Conservation (phyloP, 2,329 filamentous ascomycete genomes). For the Pseudogymnoascus sp. region DNA sequence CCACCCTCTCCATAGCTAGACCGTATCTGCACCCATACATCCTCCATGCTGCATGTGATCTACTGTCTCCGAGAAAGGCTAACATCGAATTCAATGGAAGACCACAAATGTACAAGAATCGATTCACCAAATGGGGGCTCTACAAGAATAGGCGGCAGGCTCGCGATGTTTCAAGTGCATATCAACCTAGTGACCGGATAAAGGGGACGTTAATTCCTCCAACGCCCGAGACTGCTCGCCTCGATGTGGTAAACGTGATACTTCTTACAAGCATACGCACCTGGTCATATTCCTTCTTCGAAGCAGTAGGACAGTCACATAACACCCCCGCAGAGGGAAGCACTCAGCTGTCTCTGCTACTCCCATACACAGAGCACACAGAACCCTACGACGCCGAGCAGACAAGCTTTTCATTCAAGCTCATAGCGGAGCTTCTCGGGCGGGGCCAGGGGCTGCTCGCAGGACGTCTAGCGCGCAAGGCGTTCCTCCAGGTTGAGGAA, state of each 20-base stretch:
- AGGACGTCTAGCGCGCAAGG: constrained; percentile 20
- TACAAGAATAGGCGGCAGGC: constrained; percentile 13
- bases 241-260: constrained; percentile 1
- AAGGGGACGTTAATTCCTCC: not conserved
- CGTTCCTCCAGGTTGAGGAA: constrained; percentile 19
- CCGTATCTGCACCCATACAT: not conserved
- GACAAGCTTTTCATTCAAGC: constrained; percentile 17
- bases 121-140: constrained; percentile 23
- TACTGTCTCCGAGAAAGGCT: not conserved
- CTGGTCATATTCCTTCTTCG: constrained; percentile 13
- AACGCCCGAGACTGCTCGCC: constrained; percentile 9
- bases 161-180: not conserved
- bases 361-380: not conserved
- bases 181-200: not conserved
- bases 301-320: not conserved
- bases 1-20: not conserved
- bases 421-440: constrained; percentile 16
- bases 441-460: constrained; percentile 18
- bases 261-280: constrained; percentile 11
- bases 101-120: constrained; percentile 24
- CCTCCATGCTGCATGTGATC: not conserved
- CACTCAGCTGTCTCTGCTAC: not conserved
- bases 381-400: constrained; percentile 10
- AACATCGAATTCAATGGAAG: constrained; percentile 9
- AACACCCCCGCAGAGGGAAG: not conserved